These are phyloP conservation scores for Hypsizygus marmoreus DNA, from an alignment of 768 basidiomycete genomes.

Conservation along the genomic window DNA sequence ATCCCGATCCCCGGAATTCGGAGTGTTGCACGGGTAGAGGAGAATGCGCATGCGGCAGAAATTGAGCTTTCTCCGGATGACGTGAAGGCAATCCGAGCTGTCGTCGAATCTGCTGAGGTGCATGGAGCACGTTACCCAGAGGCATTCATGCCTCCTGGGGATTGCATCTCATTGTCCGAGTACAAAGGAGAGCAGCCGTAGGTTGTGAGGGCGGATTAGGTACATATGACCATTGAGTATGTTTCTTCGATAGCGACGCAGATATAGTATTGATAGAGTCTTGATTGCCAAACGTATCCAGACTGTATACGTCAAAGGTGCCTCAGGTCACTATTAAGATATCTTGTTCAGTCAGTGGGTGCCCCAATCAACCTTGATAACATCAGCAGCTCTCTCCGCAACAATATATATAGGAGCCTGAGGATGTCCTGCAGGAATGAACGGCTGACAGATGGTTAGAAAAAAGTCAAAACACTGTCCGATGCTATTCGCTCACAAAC, in stretches of 20 bases:
- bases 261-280: no score
- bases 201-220: no score
- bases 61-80: constrained; percentile 19
- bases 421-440: neutral
- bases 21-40: constrained; percentile 18
- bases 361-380: no score
- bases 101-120: constrained; percentile 19
- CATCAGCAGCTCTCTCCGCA: neutral
- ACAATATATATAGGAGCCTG: neutral
- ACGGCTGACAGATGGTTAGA: neutral
- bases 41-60: constrained; percentile 22
- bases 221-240: no score
- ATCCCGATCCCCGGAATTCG: constrained; percentile 26
- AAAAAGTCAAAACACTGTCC: neutral
- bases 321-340: no score
- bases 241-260: no score
- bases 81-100: constrained; percentile 21
- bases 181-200: constrained; percentile 22
- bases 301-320: no score
- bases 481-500: constrained; percentile 17
- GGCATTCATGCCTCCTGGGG: constrained; percentile 16
- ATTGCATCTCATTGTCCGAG: constrained; percentile 19
- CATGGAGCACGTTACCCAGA: constrained; percentile 21
- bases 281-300: no score
- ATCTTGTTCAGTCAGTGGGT: no score